Evolutionary conservation across 2,329 filamentous ascomycete species (phyloP), one percentile per base, ranked within the genome.

Genomic region (Alternaria atra): DNA sequence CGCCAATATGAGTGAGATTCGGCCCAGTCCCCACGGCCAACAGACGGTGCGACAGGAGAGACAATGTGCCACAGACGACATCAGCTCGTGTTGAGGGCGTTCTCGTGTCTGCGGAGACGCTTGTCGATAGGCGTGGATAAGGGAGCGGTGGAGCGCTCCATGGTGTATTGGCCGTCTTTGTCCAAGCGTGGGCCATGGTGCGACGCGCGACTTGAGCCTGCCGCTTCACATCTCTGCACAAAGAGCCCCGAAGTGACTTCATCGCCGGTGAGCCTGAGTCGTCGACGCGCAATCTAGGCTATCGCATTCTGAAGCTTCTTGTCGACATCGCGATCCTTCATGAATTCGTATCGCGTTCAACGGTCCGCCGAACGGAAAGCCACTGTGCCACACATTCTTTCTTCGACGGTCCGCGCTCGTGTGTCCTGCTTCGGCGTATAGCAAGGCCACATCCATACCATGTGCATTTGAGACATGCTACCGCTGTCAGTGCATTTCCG

Each of bases 181-280:
- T 52, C 30, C 44, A 53, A 60, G 53, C 60, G 56, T 46, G 39
- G 25, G 32, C 20, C 23, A 61, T 60, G 60, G 55, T 60, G 55
- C 46, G 52, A 61, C 58, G 42, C 35, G 57, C 52, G 52, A 47
- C 44, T 32, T 43, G 46, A 42, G 23, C 35, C 51, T 54, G 27
- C 56, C 35, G 35, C 58, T 43, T 63, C 55, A 60, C 60, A 61
- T 50, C 50, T 62, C 52, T 62, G 65, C 67, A 68, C 61, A 65
- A 61, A 52, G 46, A 15, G 37, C 20, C 29, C 58, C 35, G 29
- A 55, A 12, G 43, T 39, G 51, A 40, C 58, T 51, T 61, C 52
- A 48, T 40, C 43, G 43, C 58, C 63, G 63, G 50, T 48, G 40
- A 39, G 17, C 51, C 47, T 50, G 56, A 56, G 13, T 44, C 44